Base-by-base conservation (phyloP, 1,139 yeast species). In the Diutina siamensis region DNA sequence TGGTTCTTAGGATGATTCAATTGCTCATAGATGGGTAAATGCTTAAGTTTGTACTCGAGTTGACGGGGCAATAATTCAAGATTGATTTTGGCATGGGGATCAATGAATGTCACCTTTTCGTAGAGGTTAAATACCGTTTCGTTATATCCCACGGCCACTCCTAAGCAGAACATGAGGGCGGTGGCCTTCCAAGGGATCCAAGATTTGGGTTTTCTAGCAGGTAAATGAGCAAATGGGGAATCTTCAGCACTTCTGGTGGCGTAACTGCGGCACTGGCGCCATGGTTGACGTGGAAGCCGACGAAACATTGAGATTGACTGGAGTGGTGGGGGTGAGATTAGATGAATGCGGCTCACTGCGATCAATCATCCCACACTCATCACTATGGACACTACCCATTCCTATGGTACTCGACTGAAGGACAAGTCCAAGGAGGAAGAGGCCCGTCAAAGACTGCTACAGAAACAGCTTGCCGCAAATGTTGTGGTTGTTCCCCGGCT, bases 1-100 rank as follows among this genome's bases (percentile, higher is more conserved):
- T 71, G 68, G 15, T 68, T 62, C n/a, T 60, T 55, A 5, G 71
- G 64, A 46, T 68, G 70, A 1, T 62, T 56, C 44, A 81, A 61
- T 46, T 68, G 56, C 50, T 74, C 65, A 46, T 77, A 82, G 1
- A 82, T 59, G 0, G 80, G 76, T 45, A 84, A 60, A 4, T 67
- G 58, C 45, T 72, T 68, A 48, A 83, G 60, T 48, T 78, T 65
- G 44, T 63, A 62, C 50, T 73, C 76, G 46, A 83, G 53, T 45
- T 55, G 58, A 48, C 27, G 40, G 8, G 40, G 40, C 10, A 35
- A 21, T 7, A 35, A 20, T 28, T 35, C 28, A 10, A 20, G 13
- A n/a, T 35, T 35, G 4, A 21, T 21, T 12, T 20, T 13, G 28
- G 18, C 22, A n/a, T 20, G 13, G 12, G 21, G 25, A n/a, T 35